Base-by-base conservation (phyloP, 129 eudicot species). In the Lactuca sativa region DNA sequence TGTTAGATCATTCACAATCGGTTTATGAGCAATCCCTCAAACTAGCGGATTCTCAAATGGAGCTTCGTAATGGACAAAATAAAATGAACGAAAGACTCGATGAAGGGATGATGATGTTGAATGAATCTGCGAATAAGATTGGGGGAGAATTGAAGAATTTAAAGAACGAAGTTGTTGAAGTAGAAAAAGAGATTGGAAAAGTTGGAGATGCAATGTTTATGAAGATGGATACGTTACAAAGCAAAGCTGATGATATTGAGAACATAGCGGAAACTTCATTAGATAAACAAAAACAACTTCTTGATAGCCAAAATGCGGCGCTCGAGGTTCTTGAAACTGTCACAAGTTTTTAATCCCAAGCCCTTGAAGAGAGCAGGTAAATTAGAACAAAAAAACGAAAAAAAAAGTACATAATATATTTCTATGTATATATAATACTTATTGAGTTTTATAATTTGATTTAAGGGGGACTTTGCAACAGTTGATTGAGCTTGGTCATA, bases 311-410 rank as follows among this genome's bases (percentile, higher is more conserved):
- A 47, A 69, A 71, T 18, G 62, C 6, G 4, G 95, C 95, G 15
- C 84, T 86, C 31, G 83, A 88, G 49, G 85, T 77, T 62, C 85
- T 91, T 34, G 63, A 80, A 4, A 72, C 71, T 2, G 77, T 91
- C 9, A 82, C 90, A 7, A 84, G 77, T 44, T 91, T 85, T 66
- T 85, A 86, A 75, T 80, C 90, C 12, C 83, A 82, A 56, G 93
- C 93, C 51, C 82, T 91, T 7, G 89, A 88, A 76, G 89, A 91
- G 56, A 91, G 93, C 93, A 86, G 96, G 97, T 88, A 66, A 71
- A 15, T 47, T 18, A 4, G n/a, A 47, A 47, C 12, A 0, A 11
- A 47, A 47, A 47, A 11, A 47, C 12, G 0, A 12, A 47, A 47
- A 47, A 47, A 0, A 3, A 47, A 11, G 3, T 11, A 47, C 12